Evolutionary conservation across 2,329 filamentous ascomycete genomes (phyloP), one percentile per base, ranked within the genome.

Genomic region (Colletotrichum sp.): DNA sequence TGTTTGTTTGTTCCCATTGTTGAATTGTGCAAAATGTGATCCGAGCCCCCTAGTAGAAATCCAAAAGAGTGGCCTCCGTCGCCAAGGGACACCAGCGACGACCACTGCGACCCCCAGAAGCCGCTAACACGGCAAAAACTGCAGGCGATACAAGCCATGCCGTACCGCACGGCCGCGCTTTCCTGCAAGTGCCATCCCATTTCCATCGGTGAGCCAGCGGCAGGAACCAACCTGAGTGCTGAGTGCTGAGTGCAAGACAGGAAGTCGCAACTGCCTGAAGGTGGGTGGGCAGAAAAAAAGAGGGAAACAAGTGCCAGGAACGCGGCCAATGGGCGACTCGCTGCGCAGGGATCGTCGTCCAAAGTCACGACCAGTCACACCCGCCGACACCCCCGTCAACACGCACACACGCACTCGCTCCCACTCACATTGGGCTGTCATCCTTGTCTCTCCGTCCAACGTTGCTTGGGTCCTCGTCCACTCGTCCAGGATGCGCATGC

Each of bases 71-170:
- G 36, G 24, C 57, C 59, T 52, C 39, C 12, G 59, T 21, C 26
- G 60, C 26, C 28, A 60, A 39, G 32, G 18, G 26, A 52, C n/a
- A 5, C n/a, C n/a, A 21, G 44, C 44, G 12, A 24, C 44, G n/a
- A 24, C 44, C 44, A 52, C 44, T 52, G n/a, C n/a, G 8, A 44
- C 12, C 67, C 59, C 59, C 55, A 28, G 67, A 44, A 18, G 34
- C 26, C 63, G 44, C 73, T 72, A 76, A 68, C 44, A 63, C 69
- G 73, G 63, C 73, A 72, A 67, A 44, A 52, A 72, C 69, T 68
- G 30, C 63, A 72, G 44, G 60, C 28, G 39, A 55, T 15, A 49
- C 65, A 73, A 59, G 65, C 64, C 64, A 62, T 34, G 18, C 28
- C 26, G 36, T 36, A 49, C 30, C 59, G 52, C 70, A 71, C 72